Evolutionary conservation across 1,139 yeast species (phyloP).

Genomic region (Nadsonia commutata): DNA sequence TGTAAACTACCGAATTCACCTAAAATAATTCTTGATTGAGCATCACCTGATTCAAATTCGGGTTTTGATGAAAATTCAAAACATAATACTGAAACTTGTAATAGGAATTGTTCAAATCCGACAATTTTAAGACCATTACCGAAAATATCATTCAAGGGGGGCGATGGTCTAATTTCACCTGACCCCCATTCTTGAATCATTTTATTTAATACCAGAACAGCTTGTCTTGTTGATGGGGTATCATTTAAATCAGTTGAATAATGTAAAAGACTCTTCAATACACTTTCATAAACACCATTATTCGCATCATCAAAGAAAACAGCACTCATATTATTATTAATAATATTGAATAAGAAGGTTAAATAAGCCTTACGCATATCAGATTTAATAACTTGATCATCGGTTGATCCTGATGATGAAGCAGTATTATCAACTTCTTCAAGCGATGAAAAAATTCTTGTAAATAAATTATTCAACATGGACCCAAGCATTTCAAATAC

Average conservation of each 20-base stretch:
- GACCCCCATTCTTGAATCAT: conserved; percentile 54
- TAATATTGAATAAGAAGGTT: conserved; percentile 50
- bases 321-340: conserved; percentile 68
- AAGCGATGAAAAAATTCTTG: conserved; percentile 45
- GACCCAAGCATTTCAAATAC: conserved; percentile 64
- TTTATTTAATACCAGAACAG: conserved; percentile 55
- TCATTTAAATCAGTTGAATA: conserved; percentile 46
- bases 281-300: conserved; percentile 41
- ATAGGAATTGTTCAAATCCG: conserved; percentile 55
- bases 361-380: conserved; percentile 56
- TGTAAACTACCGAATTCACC: conserved; percentile 63
- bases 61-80: conserved; percentile 73
- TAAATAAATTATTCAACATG: conserved; percentile 57
- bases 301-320: conserved; percentile 58
- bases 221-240: conserved; percentile 45
- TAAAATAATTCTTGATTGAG: conserved; percentile 59
- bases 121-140: conserved; percentile 45
- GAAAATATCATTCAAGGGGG: conserved; percentile 29
- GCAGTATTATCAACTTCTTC: conserved; percentile 30
- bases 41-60: conserved; percentile 56
- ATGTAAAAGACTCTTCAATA: conserved; percentile 51
- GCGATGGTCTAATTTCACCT: conserved; percentile 36
- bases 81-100: conserved; percentile 51
- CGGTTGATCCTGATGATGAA: conserved; percentile 26
- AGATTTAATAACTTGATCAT: conserved; percentile 24